Base-by-base conservation (phyloP, 2,329 filamentous ascomycete species). In the Mycosphaerelloides madeirae region DNA sequence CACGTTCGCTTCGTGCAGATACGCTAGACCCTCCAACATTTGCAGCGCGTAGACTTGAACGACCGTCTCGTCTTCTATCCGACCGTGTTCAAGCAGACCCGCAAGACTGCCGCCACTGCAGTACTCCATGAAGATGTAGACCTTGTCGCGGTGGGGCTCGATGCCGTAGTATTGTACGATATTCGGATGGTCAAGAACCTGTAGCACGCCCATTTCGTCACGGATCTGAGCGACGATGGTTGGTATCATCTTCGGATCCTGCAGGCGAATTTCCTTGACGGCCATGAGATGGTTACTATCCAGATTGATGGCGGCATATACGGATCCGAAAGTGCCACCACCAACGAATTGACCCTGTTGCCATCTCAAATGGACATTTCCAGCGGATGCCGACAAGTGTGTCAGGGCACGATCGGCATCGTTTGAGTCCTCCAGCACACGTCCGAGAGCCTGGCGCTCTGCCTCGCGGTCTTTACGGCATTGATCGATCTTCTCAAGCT, bases 101-200 rank as follows among this genome's bases (percentile, higher is more conserved):
- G 93, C 90, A 38, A 98, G 75, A 13, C 91, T 97, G 15, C 93
- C 93, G 40, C 93, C 91, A 3, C 89, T 94, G 67, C 93, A 98
- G 68, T 95, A 97, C 67, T 98, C 93, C 93, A 98, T 98, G 65
- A 98, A 98, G 56, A 98, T 96, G 68, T 97, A 98, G n/a, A 98
- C 93, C 63, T 95, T 93, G 74, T 98, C 93, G 52, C 93, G 81
- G 68, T 98, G 93, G 2, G 96, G 93, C 67, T 98, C 93, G 60
- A 98, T 97, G 46, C 93, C 93, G 62, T 93, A 93, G 68, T 98
- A 98, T 8, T 89, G 91, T 16, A 98, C 94, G 49, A 98, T 87
- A 63, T 98, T 98, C 16, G 93, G 93, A 63, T 98, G 93, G 61
- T 98, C 90, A 35, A 98, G 77, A 1, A 96, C 85, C 67, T 97